phyloP scores from a whole-genome alignment of 2,329 filamentous ascomycete species.

The Penicillium sp. region DNA sequence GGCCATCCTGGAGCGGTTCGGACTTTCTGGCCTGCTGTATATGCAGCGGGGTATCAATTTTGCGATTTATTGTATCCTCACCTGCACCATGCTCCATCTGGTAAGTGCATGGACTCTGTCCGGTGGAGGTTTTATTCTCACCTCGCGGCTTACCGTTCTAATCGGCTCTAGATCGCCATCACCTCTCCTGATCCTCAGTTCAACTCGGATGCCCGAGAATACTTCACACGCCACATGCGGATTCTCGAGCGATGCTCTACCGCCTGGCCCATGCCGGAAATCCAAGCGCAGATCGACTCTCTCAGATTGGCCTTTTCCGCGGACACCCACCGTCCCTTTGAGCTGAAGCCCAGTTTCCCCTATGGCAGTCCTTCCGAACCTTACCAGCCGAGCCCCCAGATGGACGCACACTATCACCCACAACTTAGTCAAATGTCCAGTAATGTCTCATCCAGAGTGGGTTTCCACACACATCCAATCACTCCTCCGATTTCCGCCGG shows the following conservation, averaged over 20 bases:
- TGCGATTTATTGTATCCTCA: conserved; percentile 84
- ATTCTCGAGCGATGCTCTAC: conserved; percentile 79
- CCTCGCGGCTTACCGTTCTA: too few species aligned
- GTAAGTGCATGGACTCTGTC: conserved; percentile 52
- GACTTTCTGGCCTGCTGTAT: conserved; percentile 72
- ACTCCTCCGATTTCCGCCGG: conserved; percentile 73
- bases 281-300: conserved; percentile 83
- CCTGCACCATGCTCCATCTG: conserved; percentile 86
- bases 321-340: conserved; percentile 76
- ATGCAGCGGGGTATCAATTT: conserved; percentile 96
- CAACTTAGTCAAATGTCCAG: conserved; percentile 41
- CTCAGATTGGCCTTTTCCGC: conserved; percentile 87
- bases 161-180: conserved; percentile 66
- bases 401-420: conserved; percentile 46
- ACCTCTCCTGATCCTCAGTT: conserved; percentile 88
- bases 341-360: conserved; percentile 79
- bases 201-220: conserved; percentile 76
- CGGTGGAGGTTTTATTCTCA: too few species aligned
- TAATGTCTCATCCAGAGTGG: conserved; percentile 45
- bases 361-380: conserved; percentile 70
- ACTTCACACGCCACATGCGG: conserved; percentile 89
- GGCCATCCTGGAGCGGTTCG: conserved; percentile 68
- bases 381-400: conserved; percentile 57
- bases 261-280: conserved; percentile 81
- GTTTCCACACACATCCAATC: conserved; percentile 59